A percentile compares a stretch with the other conserved stretches of the same genome.
phyloP scores from a whole-genome alignment of 352 stramenopile genomes.

The Phytophthora tubulina region DNA sequence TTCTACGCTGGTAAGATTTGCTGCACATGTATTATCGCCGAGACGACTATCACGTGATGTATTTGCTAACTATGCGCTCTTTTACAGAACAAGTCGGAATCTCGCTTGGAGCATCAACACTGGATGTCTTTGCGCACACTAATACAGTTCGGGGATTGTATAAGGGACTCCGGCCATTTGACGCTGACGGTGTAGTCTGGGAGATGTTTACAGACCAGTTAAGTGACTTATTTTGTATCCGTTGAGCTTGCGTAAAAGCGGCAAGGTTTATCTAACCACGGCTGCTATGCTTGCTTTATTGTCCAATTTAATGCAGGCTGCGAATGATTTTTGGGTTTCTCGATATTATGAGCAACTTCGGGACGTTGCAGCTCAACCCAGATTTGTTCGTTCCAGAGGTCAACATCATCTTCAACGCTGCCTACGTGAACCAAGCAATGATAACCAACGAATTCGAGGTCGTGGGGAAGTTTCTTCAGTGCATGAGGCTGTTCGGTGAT shows the following conservation, averaged over 20 bases:
- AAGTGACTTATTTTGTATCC: conserved; percentile 24
- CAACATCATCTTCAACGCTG: conserved; percentile 78
- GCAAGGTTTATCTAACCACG: conserved; percentile 11
- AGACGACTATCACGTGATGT: background rate
- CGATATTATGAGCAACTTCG: conserved; percentile 85
- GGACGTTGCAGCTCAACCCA: conserved; percentile 72
- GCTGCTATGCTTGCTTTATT: conserved; percentile 16
- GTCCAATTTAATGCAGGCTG: conserved; percentile 47
- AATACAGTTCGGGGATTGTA: conserved; percentile 72
- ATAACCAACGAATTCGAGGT: conserved; percentile 73
- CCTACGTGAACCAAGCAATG: conserved; percentile 85
- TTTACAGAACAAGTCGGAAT: conserved; percentile 77
- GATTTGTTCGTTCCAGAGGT: conserved; percentile 76
- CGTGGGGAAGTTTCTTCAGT: conserved; percentile 80
- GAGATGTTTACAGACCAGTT: conserved; percentile 78
- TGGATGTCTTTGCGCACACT: conserved; percentile 83
- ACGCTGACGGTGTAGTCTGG: conserved; percentile 72
- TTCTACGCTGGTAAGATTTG: conserved; percentile 73
- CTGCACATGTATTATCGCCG: background rate
- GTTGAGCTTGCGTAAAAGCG: background rate
- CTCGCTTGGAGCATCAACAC: conserved; percentile 64
- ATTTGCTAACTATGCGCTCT: conserved; percentile 9
- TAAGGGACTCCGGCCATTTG: conserved; percentile 75
- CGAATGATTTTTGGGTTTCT: conserved; percentile 84
- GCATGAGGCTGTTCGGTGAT: conserved; percentile 78